phyloP scores from a whole-genome alignment of 139 green algal species.

The Tetradesmus obliquus region DNA sequence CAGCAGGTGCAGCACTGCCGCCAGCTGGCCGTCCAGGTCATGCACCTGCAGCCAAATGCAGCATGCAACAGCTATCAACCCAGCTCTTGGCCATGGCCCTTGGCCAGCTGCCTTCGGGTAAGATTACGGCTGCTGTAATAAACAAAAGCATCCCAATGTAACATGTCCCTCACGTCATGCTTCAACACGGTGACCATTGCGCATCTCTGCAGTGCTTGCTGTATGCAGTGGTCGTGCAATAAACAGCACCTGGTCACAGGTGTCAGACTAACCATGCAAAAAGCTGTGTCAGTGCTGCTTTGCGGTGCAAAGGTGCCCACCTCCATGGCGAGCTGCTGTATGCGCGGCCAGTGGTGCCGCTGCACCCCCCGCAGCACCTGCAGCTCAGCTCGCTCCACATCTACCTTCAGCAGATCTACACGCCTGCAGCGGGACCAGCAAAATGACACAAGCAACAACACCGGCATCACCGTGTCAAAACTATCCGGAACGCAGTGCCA shows the following conservation, averaged over 20 bases:
- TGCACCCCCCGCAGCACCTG: constrained; percentile 59
- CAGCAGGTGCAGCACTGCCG: neutral
- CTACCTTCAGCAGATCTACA: constrained; percentile 69
- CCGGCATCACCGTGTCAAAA: neutral
- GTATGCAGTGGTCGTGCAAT: neutral
- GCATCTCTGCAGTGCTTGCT: neutral
- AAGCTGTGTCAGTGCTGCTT: neutral
- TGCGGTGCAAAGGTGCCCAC: neutral
- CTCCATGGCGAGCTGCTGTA: constrained; percentile 59
- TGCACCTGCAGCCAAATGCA: constrained; percentile 4
- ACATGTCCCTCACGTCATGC: neutral
- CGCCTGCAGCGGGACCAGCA: neutral
- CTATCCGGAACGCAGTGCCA: neutral
- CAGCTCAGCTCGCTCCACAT: constrained; percentile 70
- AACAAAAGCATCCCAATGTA: neutral
- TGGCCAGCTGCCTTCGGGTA: neutral
- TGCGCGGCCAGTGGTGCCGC: constrained; percentile 53
- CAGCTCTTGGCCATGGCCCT: neutral
- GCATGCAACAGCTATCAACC: neutral
- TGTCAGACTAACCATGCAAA: neutral
- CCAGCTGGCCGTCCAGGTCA: constrained; percentile 14
- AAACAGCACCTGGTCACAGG: neutral
- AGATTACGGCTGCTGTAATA: neutral
- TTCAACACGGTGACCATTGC: no score
- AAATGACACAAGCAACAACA: neutral